Evolutionary conservation across 768 basidiomycete genomes (phyloP).

Genomic region (Hemileccinum impolitum): DNA sequence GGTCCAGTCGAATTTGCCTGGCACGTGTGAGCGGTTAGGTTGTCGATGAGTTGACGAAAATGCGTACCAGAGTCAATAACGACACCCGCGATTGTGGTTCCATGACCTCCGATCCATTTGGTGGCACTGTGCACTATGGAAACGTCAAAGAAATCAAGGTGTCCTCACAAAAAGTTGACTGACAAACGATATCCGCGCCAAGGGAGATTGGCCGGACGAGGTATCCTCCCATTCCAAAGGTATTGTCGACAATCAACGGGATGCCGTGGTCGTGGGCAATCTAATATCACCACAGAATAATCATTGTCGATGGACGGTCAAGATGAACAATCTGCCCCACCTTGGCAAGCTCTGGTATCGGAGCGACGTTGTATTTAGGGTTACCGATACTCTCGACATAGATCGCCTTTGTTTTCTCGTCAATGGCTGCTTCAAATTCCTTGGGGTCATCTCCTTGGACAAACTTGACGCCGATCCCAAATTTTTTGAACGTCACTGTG

Average conservation of each 20-base stretch:
- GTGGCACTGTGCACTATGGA: slow-evolving; percentile 51
- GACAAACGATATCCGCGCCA: slow-evolving; percentile 55
- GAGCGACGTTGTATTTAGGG: slow-evolving; percentile 53
- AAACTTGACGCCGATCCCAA: slow-evolving; percentile 53
- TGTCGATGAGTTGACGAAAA: background rate
- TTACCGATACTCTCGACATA: slow-evolving; percentile 63
- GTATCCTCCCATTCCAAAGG: slow-evolving; percentile 61
- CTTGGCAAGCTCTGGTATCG: slow-evolving; percentile 57
- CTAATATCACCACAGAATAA: slow-evolving; percentile 20
- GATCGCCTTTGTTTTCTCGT: slow-evolving; percentile 57
- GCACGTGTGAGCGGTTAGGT: slow-evolving; percentile 1
- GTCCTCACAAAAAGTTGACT: slow-evolving; percentile 3
- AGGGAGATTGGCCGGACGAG: slow-evolving; percentile 51
- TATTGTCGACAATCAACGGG: slow-evolving; percentile 66
- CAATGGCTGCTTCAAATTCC: slow-evolving; percentile 50
- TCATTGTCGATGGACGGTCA: background rate
- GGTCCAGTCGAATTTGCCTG: slow-evolving; percentile 58
- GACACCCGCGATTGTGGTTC: slow-evolving; percentile 66
- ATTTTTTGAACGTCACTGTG: slow-evolving; percentile 53
- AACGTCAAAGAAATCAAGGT: background rate
- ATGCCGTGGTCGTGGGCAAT: slow-evolving; percentile 59
- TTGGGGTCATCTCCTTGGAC: slow-evolving; percentile 45
- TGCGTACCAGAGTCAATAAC: slow-evolving; percentile 53
- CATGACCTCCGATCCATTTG: slow-evolving; percentile 68
- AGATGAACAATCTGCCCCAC: slow-evolving; percentile 18